These are phyloP conservation scores for Chytriomyces confervae DNA, from an alignment of 192 early-diverging fungal species.

Conservation along the genomic window DNA sequence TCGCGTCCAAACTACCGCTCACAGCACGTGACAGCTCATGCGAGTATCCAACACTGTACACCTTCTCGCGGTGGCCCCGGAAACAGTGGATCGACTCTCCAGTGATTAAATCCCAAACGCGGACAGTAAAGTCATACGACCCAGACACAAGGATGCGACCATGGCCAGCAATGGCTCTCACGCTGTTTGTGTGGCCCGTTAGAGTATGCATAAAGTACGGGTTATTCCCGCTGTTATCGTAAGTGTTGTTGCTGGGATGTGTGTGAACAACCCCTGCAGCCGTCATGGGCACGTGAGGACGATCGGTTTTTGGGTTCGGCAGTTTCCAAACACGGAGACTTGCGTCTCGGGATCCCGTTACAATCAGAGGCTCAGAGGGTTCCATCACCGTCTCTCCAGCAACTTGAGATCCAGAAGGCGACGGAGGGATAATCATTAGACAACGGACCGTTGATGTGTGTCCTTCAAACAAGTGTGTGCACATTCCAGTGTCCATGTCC, in stretches of 20 bases:
- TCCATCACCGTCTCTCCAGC: constrained; percentile 36
- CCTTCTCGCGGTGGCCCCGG: constrained; percentile 89
- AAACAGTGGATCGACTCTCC: constrained; percentile 74
- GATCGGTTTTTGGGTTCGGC: constrained; percentile 74
- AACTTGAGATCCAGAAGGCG: constrained; percentile 44
- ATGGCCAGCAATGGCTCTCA: constrained; percentile 89
- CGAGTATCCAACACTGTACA: constrained; percentile 93
- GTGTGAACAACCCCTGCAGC: constrained; percentile 40
- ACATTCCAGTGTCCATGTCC: constrained; percentile 88
- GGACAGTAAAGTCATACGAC: constrained; percentile 87
- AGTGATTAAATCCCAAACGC: constrained; percentile 86
- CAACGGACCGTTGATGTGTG: constrained; percentile 96
- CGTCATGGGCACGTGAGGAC: constrained; percentile 47
- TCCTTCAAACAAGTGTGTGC: constrained; percentile 93
- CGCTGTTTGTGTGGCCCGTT: constrained; percentile 84
- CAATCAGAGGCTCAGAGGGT: constrained; percentile 67
- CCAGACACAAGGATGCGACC: constrained; percentile 89
- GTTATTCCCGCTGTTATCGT: constrained; percentile 48
- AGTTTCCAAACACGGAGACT: constrained; percentile 92
- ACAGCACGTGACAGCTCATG: constrained; percentile 83
- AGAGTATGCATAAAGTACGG: constrained; percentile 85
- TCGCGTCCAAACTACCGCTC: constrained; percentile 93
- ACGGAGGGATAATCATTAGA: constrained; percentile 80
- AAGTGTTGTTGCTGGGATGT: constrained; percentile 18
- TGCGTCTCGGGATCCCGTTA: constrained; percentile 94